phyloP scores from a whole-genome alignment of 257 asterid species.

The Solanum neorickii region DNA sequence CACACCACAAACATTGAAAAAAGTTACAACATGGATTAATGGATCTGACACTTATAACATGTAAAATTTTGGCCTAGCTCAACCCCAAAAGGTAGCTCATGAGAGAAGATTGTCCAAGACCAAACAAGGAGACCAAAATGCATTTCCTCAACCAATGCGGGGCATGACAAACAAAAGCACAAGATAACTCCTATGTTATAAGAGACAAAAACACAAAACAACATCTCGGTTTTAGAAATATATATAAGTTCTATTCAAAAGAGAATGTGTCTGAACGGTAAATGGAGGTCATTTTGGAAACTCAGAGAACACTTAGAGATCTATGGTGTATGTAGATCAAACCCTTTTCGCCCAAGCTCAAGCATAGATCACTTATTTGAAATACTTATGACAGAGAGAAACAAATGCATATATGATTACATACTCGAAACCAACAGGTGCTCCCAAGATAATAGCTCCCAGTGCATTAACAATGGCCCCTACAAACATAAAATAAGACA shows the following conservation, averaged over 20 bases:
- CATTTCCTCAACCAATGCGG: neutral
- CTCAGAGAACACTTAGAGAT: neutral
- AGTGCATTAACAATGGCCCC: slow-evolving; percentile 74
- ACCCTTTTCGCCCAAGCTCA: slow-evolving; percentile 9
- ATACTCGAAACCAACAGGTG: slow-evolving; percentile 80
- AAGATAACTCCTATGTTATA: neutral
- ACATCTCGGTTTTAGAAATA: neutral
- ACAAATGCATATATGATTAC: slow-evolving; percentile 18
- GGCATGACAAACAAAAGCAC: neutral
- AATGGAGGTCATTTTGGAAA: neutral
- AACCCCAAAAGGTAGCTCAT: neutral
- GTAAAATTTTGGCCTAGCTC: neutral
- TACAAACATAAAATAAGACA: slow-evolving; percentile 11
- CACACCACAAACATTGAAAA: neutral
- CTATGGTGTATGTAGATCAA: neutral
- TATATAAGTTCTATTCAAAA: neutral
- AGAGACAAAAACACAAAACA: neutral
- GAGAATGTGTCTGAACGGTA: neutral
- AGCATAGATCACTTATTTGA: neutral
- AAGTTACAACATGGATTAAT: neutral
- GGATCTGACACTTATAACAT: neutral
- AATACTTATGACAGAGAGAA: neutral
- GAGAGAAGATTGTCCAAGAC: neutral
- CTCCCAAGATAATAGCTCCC: slow-evolving; percentile 88
- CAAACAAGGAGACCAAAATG: neutral